phyloP scores from a whole-genome alignment of 2,329 filamentous ascomycete species.

The Alternaria panax region DNA sequence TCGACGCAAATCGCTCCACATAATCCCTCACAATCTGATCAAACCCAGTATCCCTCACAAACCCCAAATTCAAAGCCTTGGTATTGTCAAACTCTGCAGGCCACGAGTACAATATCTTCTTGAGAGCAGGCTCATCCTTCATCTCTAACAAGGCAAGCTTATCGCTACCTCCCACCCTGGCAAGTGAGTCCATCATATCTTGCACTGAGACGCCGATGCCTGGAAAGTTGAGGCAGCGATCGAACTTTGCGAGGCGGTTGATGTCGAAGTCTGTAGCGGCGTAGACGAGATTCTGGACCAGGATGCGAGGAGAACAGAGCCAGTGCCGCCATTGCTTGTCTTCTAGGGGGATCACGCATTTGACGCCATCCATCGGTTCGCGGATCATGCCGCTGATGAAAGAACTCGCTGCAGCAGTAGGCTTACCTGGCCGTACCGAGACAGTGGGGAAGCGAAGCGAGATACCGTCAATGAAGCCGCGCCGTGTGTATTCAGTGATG shows the following conservation, averaged over 20 bases:
- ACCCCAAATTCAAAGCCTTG: slow-evolving; percentile 60
- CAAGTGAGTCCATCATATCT: slow-evolving; percentile 62
- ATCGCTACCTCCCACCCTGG: slow-evolving; percentile 59
- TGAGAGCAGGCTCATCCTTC: slow-evolving; percentile 54
- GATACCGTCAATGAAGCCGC: slow-evolving; percentile 63
- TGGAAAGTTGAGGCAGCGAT: slow-evolving; percentile 54
- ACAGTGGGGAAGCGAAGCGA: slow-evolving; percentile 66
- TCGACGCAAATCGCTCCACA: slow-evolving; percentile 1
- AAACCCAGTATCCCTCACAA: slow-evolving; percentile 54
- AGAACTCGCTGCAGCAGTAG: slow-evolving; percentile 64
- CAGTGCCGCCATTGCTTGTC: slow-evolving; percentile 59
- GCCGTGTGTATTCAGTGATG: slow-evolving; percentile 66
- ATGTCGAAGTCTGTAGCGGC: slow-evolving; percentile 51
- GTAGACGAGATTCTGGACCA: slow-evolving; percentile 61
- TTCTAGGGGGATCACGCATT: slow-evolving; percentile 56
- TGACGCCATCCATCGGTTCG: slow-evolving; percentile 63
- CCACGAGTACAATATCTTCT: slow-evolving; percentile 61
- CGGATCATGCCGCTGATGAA: slow-evolving; percentile 68
- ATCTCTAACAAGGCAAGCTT: slow-evolving; percentile 58
- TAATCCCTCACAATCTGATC: slow-evolving; percentile 52
- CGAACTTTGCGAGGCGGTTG: slow-evolving; percentile 54
- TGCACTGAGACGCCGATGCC: slow-evolving; percentile 55
- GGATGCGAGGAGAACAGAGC: slow-evolving; percentile 62
- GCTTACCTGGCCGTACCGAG: slow-evolving; percentile 63
- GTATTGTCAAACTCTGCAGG: slow-evolving; percentile 61